Evolutionary conservation across 108 stramenopile genomes (phyloP).

Genomic region (Licmophora abbreviata): DNA sequence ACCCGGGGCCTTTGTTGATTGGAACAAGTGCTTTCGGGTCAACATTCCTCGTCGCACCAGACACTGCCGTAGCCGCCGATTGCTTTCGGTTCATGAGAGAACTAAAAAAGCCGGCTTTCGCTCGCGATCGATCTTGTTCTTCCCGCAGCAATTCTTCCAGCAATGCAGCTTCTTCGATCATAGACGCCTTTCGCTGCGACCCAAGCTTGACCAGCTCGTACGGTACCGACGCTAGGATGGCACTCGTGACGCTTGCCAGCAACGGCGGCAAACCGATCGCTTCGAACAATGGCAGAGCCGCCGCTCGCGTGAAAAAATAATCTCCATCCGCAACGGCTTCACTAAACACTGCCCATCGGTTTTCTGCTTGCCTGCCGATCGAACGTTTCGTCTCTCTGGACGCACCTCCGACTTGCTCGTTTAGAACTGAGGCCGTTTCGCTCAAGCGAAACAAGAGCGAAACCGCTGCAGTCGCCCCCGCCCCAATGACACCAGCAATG

Average conservation of each 20-base stretch:
- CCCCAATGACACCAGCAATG: slow-evolving; percentile 58
- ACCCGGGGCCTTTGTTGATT: too few species aligned
- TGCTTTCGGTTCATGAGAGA: slow-evolving; percentile 7
- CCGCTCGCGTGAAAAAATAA: slow-evolving; percentile 63
- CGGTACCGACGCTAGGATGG: slow-evolving; percentile 50
- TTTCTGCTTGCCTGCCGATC: neutral
- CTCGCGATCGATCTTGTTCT: slow-evolving; percentile 21
- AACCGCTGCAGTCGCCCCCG: slow-evolving; percentile 22
- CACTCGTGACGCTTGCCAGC: slow-evolving; percentile 40
- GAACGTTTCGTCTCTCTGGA: neutral
- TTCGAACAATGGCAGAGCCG: slow-evolving; percentile 41
- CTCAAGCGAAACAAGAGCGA: neutral
- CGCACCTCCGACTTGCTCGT: slow-evolving; percentile 3
- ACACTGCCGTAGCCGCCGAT: neutral
- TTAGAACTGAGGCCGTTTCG: neutral
- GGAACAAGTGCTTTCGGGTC: slow-evolving; percentile 8
- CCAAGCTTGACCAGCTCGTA: slow-evolving; percentile 53
- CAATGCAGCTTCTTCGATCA: slow-evolving; percentile 28
- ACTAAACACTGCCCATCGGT: slow-evolving; percentile 14
- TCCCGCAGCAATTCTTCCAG: slow-evolving; percentile 30
- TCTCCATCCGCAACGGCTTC: slow-evolving; percentile 71
- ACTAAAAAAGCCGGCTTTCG: neutral
- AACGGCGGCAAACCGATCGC: slow-evolving; percentile 51
- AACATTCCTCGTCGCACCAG: neutral
- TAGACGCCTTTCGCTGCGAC: slow-evolving; percentile 19